A percentile compares a stretch with the other conserved stretches of the same genome.
Conservation (phyloP, 106 monocot genomes). For the Iris macrosiphon region DNA sequence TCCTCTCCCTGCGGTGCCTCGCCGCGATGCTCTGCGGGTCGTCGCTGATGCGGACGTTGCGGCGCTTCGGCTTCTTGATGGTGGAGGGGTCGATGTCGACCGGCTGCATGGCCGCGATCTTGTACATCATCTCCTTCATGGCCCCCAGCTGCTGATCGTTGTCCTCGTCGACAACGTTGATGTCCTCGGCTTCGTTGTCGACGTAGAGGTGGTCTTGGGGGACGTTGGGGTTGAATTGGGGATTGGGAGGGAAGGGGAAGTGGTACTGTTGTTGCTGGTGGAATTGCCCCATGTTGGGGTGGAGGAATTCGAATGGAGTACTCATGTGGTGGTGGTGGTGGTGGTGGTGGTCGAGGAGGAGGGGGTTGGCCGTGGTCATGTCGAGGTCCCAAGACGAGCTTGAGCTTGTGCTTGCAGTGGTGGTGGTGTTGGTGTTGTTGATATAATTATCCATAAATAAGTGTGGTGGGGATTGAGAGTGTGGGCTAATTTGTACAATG, state of each 20-base stretch:
- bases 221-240: not conserved
- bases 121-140: constrained; percentile 84
- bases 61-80: constrained; percentile 52
- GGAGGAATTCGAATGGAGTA: constrained; percentile 5
- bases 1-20: constrained; percentile 55
- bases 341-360: constrained; percentile 23
- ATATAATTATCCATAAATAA: constrained; percentile 31
- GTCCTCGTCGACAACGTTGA: no score
- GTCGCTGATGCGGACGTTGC: constrained; percentile 66
- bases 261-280: not conserved
- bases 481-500: constrained; percentile 15
- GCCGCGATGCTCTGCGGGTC: constrained; percentile 76
- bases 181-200: constrained; percentile 15
- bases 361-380: constrained; percentile 24
- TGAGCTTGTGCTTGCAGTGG: constrained; percentile 9
- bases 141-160: constrained; percentile 41
- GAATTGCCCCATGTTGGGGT: not conserved
- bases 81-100: constrained; percentile 69
- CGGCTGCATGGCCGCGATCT: constrained; percentile 72
- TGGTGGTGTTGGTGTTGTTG: constrained; percentile 17
- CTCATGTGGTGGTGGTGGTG: constrained; percentile 5
- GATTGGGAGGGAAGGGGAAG: not conserved
- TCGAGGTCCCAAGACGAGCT: constrained; percentile 37
- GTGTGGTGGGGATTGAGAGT: not conserved
- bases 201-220: not conserved